phyloP scores from a whole-genome alignment of 371 early-diverging fungal species.

The Mortierella sp. region DNA sequence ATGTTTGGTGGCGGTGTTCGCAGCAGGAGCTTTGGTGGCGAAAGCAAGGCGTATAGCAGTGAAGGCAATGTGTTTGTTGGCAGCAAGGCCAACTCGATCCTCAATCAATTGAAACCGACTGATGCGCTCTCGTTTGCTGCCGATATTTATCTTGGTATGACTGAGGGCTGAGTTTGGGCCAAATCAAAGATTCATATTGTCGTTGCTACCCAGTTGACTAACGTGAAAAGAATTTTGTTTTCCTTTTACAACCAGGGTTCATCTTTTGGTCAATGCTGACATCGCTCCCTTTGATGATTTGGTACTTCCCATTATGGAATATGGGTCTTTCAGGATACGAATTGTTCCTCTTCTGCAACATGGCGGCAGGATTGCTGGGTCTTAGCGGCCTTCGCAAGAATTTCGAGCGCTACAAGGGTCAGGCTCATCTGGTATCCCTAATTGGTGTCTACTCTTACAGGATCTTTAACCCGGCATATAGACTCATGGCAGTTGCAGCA shows the following conservation, averaged over 20 bases:
- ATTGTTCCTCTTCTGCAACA: conserved; percentile 75
- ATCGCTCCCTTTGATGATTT: conserved; percentile 79
- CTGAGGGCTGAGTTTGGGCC: not conserved
- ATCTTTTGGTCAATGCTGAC: conserved; percentile 87
- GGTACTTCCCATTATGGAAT: conserved; percentile 92
- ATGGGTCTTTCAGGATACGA: conserved; percentile 92
- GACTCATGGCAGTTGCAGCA: conserved; percentile 71
- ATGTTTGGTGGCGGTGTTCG: conserved; percentile 27
- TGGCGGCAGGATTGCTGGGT: conserved; percentile 72
- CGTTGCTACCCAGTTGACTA: not conserved
- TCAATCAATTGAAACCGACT: conserved; percentile 15
- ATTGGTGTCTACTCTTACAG: conserved; percentile 74
- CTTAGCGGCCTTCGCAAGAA: conserved; percentile 68
- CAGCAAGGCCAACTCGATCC: not conserved
- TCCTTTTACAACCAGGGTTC: conserved; percentile 61
- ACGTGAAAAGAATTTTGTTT: no score
- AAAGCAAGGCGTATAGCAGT: not conserved
- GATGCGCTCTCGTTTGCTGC: conserved; percentile 57
- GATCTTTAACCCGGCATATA: conserved; percentile 66
- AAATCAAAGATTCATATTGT: not conserved
- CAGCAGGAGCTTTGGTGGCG: conserved; percentile 5
- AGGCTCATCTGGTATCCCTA: conserved; percentile 70
- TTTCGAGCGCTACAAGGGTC: conserved; percentile 67
- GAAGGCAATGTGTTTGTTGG: not conserved
- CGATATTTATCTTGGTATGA: conserved; percentile 70